Conservation (phyloP, 306 rosid genomes). For the Prunus padus region DNA sequence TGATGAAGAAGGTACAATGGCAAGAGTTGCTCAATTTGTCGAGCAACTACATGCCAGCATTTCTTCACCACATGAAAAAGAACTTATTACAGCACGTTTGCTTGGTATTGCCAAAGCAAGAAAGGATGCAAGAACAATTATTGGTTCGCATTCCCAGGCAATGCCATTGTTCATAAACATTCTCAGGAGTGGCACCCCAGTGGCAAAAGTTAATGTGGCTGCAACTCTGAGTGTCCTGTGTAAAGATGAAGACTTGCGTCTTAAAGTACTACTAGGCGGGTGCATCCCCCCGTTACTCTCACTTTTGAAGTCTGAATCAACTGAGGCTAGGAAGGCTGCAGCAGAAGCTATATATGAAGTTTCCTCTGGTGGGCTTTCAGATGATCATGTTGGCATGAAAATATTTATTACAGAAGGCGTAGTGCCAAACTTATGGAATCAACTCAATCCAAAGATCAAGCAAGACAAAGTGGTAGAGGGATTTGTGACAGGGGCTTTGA, state of each 20-base stretch:
- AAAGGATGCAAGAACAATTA: slow-evolving; percentile 77
- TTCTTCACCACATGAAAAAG: slow-evolving; percentile 81
- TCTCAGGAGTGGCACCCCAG: slow-evolving; percentile 79
- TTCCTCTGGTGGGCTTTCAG: slow-evolving; percentile 85
- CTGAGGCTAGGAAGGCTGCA: slow-evolving; percentile 84
- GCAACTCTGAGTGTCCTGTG: slow-evolving; percentile 73
- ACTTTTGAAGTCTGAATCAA: slow-evolving; percentile 75
- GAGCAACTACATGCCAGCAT: slow-evolving; percentile 87
- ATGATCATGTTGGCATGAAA: slow-evolving; percentile 89
- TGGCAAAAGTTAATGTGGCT: slow-evolving; percentile 88
- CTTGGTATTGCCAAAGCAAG: slow-evolving; percentile 61
- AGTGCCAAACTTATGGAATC: slow-evolving; percentile 93
- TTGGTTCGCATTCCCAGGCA: slow-evolving; percentile 96
- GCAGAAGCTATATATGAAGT: slow-evolving; percentile 97
- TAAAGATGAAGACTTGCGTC: slow-evolving; percentile 88
- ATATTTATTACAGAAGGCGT: slow-evolving; percentile 96
- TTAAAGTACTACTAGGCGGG: slow-evolving; percentile 96
- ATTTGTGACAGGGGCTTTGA: slow-evolving; percentile 87
- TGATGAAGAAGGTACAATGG: slow-evolving; percentile 78
- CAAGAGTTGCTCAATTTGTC: slow-evolving; percentile 72
- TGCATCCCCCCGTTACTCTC: slow-evolving; percentile 94
- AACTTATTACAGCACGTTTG: slow-evolving; percentile 66
- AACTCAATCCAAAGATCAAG: slow-evolving; percentile 65
- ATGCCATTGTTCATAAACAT: slow-evolving; percentile 95
- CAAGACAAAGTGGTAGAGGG: slow-evolving; percentile 93